A percentile compares a stretch with the other conserved stretches of the same genome.
phyloP scores from a whole-genome alignment of 106 monocot species.

The Vanilla planifolia region DNA sequence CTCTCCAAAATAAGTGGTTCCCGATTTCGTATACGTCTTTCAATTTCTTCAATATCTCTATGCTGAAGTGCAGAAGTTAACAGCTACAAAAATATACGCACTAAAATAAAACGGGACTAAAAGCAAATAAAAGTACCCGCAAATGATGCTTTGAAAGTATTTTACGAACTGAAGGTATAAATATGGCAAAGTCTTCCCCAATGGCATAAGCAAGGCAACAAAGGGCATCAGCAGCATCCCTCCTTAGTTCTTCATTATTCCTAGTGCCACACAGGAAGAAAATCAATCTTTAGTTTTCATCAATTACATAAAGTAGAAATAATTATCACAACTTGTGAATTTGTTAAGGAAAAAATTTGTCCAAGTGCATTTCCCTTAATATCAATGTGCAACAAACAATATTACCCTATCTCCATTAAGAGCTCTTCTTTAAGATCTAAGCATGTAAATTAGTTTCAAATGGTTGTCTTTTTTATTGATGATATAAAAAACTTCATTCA shows the following conservation, averaged over 20 bases:
- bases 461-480: too few relatives aligned
- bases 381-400: too few relatives aligned
- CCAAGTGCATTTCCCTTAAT: too few relatives aligned
- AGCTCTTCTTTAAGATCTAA: too few relatives aligned
- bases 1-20: slow-evolving; percentile 60
- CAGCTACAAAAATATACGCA: not conserved
- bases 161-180: slow-evolving; percentile 79
- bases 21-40: slow-evolving; percentile 45
- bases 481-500: too few relatives aligned
- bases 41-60: slow-evolving; percentile 88
- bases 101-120: not conserved
- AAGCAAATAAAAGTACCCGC: slow-evolving; percentile 34
- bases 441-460: too few relatives aligned
- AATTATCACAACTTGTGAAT: too few relatives aligned
- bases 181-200: slow-evolving; percentile 89
- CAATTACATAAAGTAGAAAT: too few relatives aligned
- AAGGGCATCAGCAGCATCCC: slow-evolving; percentile 87
- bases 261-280: slow-evolving; percentile 26
- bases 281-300: too few relatives aligned
- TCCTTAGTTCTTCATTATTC: slow-evolving; percentile 81
- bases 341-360: too few relatives aligned
- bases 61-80: slow-evolving; percentile 33
- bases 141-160: slow-evolving; percentile 73
- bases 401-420: too few relatives aligned
- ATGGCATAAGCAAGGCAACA: slow-evolving; percentile 89